Evolutionary conservation across 1,139 yeast species (phyloP).

Genomic region (Kurtzmaniella quercitrusa): DNA sequence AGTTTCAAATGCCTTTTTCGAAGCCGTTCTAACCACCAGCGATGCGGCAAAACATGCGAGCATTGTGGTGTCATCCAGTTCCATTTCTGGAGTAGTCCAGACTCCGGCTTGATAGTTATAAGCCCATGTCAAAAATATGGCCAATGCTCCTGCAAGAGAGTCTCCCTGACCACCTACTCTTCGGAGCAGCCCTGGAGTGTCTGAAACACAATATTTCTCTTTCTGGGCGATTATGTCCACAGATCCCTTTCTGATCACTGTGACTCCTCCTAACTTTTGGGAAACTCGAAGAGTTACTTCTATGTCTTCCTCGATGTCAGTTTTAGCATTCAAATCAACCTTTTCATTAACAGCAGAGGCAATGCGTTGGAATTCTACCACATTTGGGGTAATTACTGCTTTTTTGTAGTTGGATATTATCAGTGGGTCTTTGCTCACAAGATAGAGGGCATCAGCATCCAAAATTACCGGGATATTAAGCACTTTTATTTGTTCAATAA

Average conservation of each 20-base stretch:
- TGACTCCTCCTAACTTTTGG: conserved; percentile 53
- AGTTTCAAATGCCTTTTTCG: conserved; percentile 57
- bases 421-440: conserved; percentile 55
- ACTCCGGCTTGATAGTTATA: conserved; percentile 50
- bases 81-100: conserved; percentile 46
- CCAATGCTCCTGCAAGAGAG: conserved; percentile 42
- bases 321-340: conserved; percentile 30
- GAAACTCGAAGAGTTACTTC: conserved; percentile 46
- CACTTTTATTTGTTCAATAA: conserved; percentile 55
- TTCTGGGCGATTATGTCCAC: conserved; percentile 61
- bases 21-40: conserved; percentile 61
- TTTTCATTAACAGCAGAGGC: conserved; percentile 35
- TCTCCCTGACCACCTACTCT: conserved; percentile 51
- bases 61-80: conserved; percentile 39
- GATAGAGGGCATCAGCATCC: conserved; percentile 84
- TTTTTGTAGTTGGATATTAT: conserved; percentile 45
- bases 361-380: conserved; percentile 74
- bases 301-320: conserved; percentile 20
- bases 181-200: conserved; percentile 53
- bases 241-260: conserved; percentile 69
- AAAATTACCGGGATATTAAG: conserved; percentile 56
- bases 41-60: conserved; percentile 77
- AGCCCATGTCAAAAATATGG: conserved; percentile 41
- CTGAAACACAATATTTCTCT: conserved; percentile 33
- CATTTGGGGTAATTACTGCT: conserved; percentile 85